phyloP scores from a whole-genome alignment of 495 filamentous ascomycete species.

The Aspergillus incahuasiensis region DNA sequence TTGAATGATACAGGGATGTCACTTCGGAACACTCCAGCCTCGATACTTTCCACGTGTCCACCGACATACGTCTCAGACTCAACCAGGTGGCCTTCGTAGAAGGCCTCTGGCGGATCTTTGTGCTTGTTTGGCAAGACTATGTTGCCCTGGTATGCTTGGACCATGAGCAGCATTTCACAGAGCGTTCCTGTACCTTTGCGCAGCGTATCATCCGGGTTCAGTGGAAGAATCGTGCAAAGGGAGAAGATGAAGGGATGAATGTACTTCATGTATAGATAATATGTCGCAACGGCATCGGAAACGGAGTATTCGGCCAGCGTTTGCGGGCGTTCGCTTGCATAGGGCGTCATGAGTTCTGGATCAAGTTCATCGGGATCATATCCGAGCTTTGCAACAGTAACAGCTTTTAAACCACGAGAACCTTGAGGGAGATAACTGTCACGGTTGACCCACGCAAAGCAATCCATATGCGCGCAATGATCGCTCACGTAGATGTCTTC shows the following conservation, averaged over 20 bases:
- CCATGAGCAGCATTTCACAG: slow-evolving; percentile 99
- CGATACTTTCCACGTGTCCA: slow-evolving; percentile 98
- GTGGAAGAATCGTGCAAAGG: slow-evolving; percentile 89
- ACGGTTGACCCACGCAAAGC: slow-evolving; percentile 97
- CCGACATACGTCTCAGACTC: slow-evolving; percentile 98
- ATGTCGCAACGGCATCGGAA: slow-evolving; percentile 97
- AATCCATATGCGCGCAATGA: slow-evolving; percentile 98
- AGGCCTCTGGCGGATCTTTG: slow-evolving; percentile 80
- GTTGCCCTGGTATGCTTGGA: slow-evolving; percentile 87
- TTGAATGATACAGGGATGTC: slow-evolving; percentile 93
- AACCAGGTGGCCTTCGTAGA: slow-evolving; percentile 94
- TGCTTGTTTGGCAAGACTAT: slow-evolving; percentile 98
- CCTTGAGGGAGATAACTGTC: slow-evolving; percentile 98
- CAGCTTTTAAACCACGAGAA: slow-evolving; percentile 94
- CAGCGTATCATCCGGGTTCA: slow-evolving; percentile 87
- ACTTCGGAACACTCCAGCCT: slow-evolving; percentile 93
- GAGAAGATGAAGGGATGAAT: slow-evolving; percentile 99
- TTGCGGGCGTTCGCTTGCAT: slow-evolving; percentile 87
- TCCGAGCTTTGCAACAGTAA: slow-evolving; percentile 94
- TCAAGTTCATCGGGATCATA: slow-evolving; percentile 99
- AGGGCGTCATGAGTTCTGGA: slow-evolving; percentile 95
- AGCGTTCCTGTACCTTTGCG: slow-evolving; percentile 96
- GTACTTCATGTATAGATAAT: slow-evolving; percentile 99
- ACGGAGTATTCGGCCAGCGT: slow-evolving; percentile 96
- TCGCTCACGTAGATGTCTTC: slow-evolving; percentile 95